These are phyloP conservation scores for Eragrostis curvula DNA, from an alignment of 176 grass and related monocot genomes.

Conservation along the genomic window DNA sequence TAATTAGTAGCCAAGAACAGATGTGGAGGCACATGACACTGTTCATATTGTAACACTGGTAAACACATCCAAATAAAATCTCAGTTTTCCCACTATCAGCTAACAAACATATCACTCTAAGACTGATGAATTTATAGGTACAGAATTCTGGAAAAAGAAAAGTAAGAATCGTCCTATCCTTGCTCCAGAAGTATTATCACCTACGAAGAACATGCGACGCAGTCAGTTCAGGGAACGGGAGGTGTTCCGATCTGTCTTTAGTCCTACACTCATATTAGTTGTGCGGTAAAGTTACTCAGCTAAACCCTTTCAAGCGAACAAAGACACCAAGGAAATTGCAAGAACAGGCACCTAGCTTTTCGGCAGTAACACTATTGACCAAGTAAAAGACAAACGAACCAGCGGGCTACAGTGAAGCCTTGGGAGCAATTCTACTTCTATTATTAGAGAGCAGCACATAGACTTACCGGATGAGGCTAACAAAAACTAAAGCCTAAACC, in stretches of 20 bases:
- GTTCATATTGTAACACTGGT: too few relatives aligned
- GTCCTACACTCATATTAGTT: neutral
- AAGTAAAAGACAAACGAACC: neutral
- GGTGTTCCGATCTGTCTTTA: neutral
- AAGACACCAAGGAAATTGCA: neutral
- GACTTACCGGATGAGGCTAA: neutral
- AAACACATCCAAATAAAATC: neutral
- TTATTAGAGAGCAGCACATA: neutral
- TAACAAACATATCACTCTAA: neutral
- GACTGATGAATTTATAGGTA: neutral
- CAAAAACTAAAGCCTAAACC: slow-evolving; percentile 5
- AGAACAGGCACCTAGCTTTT: neutral
- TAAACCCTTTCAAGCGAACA: neutral
- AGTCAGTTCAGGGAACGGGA: neutral
- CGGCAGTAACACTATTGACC: neutral
- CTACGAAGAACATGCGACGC: neutral
- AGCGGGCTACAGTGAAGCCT: neutral
- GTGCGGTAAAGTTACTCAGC: neutral
- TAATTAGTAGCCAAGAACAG: neutral
- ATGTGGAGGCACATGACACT: neutral
- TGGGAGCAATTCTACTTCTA: neutral
- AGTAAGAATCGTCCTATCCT: neutral
- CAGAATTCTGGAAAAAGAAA: neutral
- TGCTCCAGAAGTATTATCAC: neutral
- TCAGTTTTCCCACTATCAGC: neutral